Evolutionary conservation across 176 grass and related monocot species (phyloP).

Genomic region (Carex pumila): DNA sequence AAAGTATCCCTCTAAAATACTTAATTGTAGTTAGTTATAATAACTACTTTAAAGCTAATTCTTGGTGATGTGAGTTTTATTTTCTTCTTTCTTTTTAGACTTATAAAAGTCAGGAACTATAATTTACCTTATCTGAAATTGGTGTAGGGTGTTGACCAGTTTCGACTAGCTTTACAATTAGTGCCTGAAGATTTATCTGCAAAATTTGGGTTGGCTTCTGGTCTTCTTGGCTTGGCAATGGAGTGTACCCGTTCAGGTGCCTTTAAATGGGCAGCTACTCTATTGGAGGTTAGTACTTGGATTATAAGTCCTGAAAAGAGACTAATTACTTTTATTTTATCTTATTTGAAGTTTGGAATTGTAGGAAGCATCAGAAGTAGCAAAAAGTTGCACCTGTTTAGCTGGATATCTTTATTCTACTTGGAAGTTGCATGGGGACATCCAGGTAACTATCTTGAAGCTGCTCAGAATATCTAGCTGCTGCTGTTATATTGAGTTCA

Average conservation of each 20-base stretch:
- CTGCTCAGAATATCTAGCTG: background rate
- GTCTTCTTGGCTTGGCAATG: conserved; percentile 73
- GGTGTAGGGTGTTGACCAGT: conserved; percentile 80
- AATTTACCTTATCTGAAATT: conserved; percentile 21
- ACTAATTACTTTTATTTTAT: background rate
- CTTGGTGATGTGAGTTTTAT: background rate
- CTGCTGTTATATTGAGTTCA: conserved; percentile 1
- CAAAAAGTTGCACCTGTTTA: conserved; percentile 53
- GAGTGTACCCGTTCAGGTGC: conserved; percentile 63
- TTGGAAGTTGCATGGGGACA: conserved; percentile 91
- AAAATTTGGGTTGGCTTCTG: conserved; percentile 83
- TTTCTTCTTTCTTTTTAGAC: background rate
- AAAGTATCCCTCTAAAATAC: conserved; percentile 50
- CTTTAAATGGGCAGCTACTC: conserved; percentile 76
- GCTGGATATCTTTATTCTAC: conserved; percentile 67
- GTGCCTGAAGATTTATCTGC: conserved; percentile 70
- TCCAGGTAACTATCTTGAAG: conserved; percentile 35
- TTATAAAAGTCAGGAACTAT: conserved; percentile 2
- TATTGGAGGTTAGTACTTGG: conserved; percentile 45
- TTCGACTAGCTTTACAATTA: conserved; percentile 60
- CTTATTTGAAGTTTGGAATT: conserved; percentile 21
- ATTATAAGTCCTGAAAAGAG: conserved; percentile 31
- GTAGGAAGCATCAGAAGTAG: conserved; percentile 79
- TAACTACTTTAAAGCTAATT: background rate
- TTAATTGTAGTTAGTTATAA: conserved; percentile 4